Conservation (phyloP, 306 rosid genomes). For the Ormosia semicastrata region DNA sequence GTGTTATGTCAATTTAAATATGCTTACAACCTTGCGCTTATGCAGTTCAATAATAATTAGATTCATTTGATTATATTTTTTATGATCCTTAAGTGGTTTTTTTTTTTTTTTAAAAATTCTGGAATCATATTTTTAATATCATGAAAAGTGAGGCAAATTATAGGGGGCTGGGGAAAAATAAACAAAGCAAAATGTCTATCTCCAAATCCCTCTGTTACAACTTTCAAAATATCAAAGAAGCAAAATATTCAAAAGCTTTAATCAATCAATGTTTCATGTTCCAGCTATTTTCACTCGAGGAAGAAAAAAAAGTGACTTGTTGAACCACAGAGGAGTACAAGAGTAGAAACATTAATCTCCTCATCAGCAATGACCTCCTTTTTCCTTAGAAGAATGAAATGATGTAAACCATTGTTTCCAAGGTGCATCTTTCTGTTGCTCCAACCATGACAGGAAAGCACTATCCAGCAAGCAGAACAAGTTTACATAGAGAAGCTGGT, state of each 20-base stretch:
- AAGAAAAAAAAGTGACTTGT: background rate
- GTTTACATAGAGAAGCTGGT: conserved; percentile 89
- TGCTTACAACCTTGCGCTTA: no score
- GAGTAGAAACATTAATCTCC: background rate
- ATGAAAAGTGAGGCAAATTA: background rate
- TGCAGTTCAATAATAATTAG: no score
- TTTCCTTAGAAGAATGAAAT: conserved; percentile 45
- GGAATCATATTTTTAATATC: background rate
- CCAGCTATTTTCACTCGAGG: background rate
- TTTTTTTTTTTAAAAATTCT: no score
- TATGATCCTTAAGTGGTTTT: no score
- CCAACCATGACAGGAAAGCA: conserved; percentile 86
- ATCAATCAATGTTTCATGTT: background rate
- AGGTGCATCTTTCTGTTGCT: conserved; percentile 85
- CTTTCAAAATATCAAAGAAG: background rate
- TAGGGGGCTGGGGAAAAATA: background rate
- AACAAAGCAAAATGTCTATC: background rate
- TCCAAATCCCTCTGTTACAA: background rate
- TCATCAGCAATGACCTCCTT: conserved; percentile 21
- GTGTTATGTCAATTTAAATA: no score
- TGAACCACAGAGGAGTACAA: background rate
- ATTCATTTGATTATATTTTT: no score
- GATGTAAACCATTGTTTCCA: conserved; percentile 79
- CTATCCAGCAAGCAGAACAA: conserved; percentile 83
- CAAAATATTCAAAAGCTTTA: background rate